phyloP scores from a whole-genome alignment of 2,329 filamentous ascomycete genomes.

The Dothistroma pini region DNA sequence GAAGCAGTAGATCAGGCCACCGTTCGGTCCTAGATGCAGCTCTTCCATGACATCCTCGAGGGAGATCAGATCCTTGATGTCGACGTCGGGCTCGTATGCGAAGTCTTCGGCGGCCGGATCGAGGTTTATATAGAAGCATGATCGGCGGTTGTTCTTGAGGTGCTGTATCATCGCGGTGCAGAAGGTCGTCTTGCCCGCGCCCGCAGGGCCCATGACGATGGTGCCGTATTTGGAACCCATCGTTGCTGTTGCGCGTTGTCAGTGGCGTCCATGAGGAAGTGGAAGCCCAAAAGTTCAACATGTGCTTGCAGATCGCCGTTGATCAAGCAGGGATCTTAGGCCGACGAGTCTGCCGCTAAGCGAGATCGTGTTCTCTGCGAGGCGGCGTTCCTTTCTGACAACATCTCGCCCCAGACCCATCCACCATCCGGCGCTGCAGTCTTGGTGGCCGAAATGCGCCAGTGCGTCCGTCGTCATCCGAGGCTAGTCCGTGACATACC shows the following conservation, averaged over 20 bases:
- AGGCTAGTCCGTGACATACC: not conserved
- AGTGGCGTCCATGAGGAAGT: not conserved
- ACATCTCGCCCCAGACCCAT: not conserved
- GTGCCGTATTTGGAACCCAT: slow-evolving; percentile 71
- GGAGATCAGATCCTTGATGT: slow-evolving; percentile 92
- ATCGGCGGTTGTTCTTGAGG: slow-evolving; percentile 84
- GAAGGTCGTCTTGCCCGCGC: slow-evolving; percentile 97
- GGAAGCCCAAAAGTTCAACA: not conserved
- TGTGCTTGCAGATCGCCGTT: not conserved
- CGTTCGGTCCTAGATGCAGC: slow-evolving; percentile 83
- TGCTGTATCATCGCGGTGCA: slow-evolving; percentile 91
- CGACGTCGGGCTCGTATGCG: slow-evolving; percentile 84
- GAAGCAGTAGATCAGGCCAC: slow-evolving; percentile 92
- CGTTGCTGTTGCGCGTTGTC: not conserved
- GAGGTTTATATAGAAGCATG: slow-evolving; percentile 96
- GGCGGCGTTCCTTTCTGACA: not conserved
- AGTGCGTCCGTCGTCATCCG: not conserved
- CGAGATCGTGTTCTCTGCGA: not conserved
- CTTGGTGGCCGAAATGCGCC: not conserved
- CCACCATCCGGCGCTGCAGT: not conserved
- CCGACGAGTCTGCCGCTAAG: not conserved
- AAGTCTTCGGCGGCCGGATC: slow-evolving; percentile 94
- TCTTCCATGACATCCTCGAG: slow-evolving; percentile 97
- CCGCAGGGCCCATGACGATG: slow-evolving; percentile 93
- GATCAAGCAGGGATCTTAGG: not conserved